Conservation (phyloP, 495 filamentous ascomycete species). For the Sphaerosporella brunnea region DNA sequence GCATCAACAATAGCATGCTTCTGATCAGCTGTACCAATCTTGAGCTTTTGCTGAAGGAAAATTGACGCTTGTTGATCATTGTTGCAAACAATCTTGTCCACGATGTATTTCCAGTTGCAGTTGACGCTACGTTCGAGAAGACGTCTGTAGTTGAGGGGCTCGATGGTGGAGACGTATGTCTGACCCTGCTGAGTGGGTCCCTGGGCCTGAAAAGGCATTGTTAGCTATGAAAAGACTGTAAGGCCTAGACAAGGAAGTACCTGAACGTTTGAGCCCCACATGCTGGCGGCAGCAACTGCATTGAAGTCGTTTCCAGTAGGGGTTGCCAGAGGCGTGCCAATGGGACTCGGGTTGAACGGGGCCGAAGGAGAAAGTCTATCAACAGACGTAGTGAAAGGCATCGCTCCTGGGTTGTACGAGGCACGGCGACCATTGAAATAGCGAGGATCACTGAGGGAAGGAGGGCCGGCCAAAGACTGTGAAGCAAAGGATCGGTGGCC, state of each 20-base stretch:
- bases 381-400: conserved; percentile 14
- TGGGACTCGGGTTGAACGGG: conserved; percentile 40
- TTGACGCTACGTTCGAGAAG: conserved; percentile 89
- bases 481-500: conserved; percentile 20
- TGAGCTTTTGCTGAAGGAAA: conserved; percentile 96
- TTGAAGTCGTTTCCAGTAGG: conserved; percentile 3
- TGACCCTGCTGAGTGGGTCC: conserved; percentile 35
- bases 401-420: conserved; percentile 25
- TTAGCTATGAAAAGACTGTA: no score
- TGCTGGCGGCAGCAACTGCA: background rate
- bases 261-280: conserved; percentile 4
- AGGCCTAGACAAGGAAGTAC: background rate
- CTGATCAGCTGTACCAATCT: conserved; percentile 85
- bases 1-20: conserved; percentile 94
- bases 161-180: conserved; percentile 68
- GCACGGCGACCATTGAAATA: conserved; percentile 25
- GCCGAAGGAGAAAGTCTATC: conserved; percentile 4
- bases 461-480: conserved; percentile 19
- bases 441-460: conserved; percentile 22
- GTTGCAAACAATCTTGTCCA: conserved; percentile 98
- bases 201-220: background rate
- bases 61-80: conserved; percentile 98
- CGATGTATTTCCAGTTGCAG: conserved; percentile 98
- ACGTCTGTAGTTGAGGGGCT: conserved; percentile 93
- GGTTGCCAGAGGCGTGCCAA: conserved; percentile 37